Base-by-base conservation (phyloP, 495 filamentous ascomycete species). In the Tuber borchii region DNA sequence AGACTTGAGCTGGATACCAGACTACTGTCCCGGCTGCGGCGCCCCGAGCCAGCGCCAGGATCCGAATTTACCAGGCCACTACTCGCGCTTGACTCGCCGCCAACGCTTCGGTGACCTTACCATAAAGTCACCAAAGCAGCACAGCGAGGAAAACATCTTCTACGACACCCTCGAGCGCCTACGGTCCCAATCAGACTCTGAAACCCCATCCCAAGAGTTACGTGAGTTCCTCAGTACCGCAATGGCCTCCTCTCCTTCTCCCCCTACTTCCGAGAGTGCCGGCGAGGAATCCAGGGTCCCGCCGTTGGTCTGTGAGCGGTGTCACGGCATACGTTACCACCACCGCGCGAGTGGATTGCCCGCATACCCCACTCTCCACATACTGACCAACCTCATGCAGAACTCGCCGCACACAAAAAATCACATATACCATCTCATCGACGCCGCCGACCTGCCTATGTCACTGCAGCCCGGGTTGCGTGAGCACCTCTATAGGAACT, bases 361-460 rank as follows among this genome's bases (percentile, higher is more conserved):
- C 5, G 74, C 79, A 9, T 81, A 83, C 20, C 95, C 95, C 0
- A 88, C 90, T 10, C 85, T 97, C 71, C 86, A 92, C 34, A 90
- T 93, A 0, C 89, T 99, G 42, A 87, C 88, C 42, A 89, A 91
- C 40, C 96, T 91, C n/a, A 90, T 99, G 39, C 86, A 89, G 31
- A 92, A 95, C 78, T 94, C 95, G 0, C 93, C 93, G 1, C 88
- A 95, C 83, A 93, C 90, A 81, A 86, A 91, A 78, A 98, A 98
- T 82, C 94, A 97, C 79, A 88, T 99, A 73, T 99, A 97, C 83
- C 94, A 97, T 83, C 87, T 99, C n/a, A 82, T 98, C n/a, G 95
- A 99, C 81, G 95, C 95, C 7, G 96, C 94, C 22, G 95, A 99
- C 82, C 97, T 99, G 77, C 95, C 95, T 34, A 90, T 99, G 87